These are phyloP conservation scores for Exserohilum rostratum DNA, from an alignment of 2,329 filamentous ascomycete genomes.

Conservation along the genomic window DNA sequence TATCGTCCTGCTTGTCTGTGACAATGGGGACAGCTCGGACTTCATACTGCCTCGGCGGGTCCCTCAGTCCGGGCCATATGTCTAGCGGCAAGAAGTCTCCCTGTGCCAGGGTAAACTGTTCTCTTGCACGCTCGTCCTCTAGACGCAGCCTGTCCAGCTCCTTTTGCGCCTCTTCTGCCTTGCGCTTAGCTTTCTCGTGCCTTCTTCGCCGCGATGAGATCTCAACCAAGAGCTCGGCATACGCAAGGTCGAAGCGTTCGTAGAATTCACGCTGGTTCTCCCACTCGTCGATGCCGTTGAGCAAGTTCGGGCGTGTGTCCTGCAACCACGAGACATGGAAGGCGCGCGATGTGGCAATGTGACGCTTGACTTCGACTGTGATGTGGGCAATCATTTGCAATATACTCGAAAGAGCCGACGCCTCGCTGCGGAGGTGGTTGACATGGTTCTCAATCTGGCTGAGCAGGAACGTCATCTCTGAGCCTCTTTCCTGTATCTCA, in stretches of 20 bases:
- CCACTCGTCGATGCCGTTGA: slow-evolving; percentile 73
- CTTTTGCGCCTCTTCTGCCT: slow-evolving; percentile 78
- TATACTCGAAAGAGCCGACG: slow-evolving; percentile 65
- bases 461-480: slow-evolving; percentile 77
- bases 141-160: slow-evolving; percentile 77
- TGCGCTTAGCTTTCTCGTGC: slow-evolving; percentile 73
- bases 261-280: slow-evolving; percentile 81
- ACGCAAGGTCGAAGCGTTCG: slow-evolving; percentile 82
- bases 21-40: slow-evolving; percentile 30
- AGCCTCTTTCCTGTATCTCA: slow-evolving; percentile 75
- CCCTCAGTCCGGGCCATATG: slow-evolving; percentile 72
- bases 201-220: slow-evolving; percentile 75
- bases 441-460: slow-evolving; percentile 68
- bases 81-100: slow-evolving; percentile 87
- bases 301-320: slow-evolving; percentile 73
- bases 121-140: slow-evolving; percentile 72
- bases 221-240: slow-evolving; percentile 84
- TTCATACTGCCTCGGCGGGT: slow-evolving; percentile 44
- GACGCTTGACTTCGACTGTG: slow-evolving; percentile 67
- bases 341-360: slow-evolving; percentile 68
- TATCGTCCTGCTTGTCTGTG: slow-evolving; percentile 24
- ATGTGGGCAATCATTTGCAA: slow-evolving; percentile 72
- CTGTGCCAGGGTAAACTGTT: slow-evolving; percentile 79
- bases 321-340: slow-evolving; percentile 70
- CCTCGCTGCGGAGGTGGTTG: slow-evolving; percentile 60